Percentiles rank a stretch among this genome's conserved stretches.
These are phyloP conservation scores for Aspergillus bombycis DNA, from an alignment of 2,329 filamentous ascomycete genomes.

Conservation along the genomic window DNA sequence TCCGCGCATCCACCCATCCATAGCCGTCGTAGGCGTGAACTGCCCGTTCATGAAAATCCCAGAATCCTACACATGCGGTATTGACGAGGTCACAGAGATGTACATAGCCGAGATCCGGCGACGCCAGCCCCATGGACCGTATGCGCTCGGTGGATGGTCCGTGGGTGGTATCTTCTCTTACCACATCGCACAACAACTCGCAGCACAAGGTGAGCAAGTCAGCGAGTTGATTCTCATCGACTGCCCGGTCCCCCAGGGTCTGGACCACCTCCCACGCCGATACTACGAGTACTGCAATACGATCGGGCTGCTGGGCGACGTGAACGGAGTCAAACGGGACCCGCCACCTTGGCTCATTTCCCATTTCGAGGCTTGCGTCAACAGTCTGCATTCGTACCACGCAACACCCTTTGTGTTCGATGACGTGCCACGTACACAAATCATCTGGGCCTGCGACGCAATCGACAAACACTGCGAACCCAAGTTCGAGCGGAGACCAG, in stretches of 20 bases:
- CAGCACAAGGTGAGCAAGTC: constrained; percentile 52
- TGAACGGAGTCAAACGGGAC: not conserved
- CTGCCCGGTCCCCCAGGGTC: not conserved
- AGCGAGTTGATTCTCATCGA: constrained; percentile 57
- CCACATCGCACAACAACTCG: constrained; percentile 63
- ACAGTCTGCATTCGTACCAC: not conserved
- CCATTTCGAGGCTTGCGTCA: not conserved
- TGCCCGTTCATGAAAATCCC: constrained; percentile 26
- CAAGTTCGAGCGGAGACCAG: constrained; percentile 40
- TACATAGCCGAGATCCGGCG: constrained; percentile 40
- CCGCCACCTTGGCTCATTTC: not conserved
- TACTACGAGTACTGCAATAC: constrained; percentile 1
- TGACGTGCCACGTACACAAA: not conserved
- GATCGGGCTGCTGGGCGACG: not conserved
- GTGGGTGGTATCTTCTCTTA: constrained; percentile 70
- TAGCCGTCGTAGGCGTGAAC: constrained; percentile 4
- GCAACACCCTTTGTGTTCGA: not conserved
- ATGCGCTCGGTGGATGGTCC: constrained; percentile 68
- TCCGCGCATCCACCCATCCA: constrained; percentile 21
- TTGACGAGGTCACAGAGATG: constrained; percentile 24
- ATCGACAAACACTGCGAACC: constrained; percentile 60
- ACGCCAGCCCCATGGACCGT: constrained; percentile 52
- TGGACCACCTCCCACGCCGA: not conserved
- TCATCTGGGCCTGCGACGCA: not conserved
- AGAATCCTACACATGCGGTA: constrained; percentile 21